Conservation (phyloP, 2,329 filamentous ascomycete species). For the Penicillium sp. region DNA sequence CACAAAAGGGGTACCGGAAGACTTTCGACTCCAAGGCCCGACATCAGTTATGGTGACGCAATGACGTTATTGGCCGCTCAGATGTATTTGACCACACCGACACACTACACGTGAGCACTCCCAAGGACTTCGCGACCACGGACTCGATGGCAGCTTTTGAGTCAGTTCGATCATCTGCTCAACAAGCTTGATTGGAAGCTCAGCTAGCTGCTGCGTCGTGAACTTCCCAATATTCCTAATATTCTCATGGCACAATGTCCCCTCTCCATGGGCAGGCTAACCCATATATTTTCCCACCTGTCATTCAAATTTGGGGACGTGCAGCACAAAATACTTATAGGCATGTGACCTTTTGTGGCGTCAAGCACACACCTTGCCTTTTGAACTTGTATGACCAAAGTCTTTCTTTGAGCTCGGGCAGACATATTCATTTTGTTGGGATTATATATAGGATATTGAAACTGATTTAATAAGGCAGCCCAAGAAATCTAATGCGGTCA, state of each 20-base stretch:
- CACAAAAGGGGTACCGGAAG: neutral
- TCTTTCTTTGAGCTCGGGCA: no score
- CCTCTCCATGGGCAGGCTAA: conserved; percentile 23
- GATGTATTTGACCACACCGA: no score
- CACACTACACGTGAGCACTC: no score
- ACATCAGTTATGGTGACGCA: neutral
- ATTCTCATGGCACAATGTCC: conserved; percentile 30
- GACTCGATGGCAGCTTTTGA: no score
- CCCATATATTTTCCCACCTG: no score
- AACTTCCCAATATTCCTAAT: conserved; percentile 34
- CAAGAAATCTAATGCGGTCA: no score
- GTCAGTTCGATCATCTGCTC: neutral
- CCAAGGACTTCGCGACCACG: no score
- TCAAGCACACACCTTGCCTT: neutral
- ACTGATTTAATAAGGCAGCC: no score
- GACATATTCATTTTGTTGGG: no score
- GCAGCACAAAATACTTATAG: neutral
- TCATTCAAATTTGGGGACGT: no score
- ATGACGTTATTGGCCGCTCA: no score
- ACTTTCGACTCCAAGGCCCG: neutral
- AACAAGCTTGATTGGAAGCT: conserved; percentile 24
- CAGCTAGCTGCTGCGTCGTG: conserved; percentile 30
- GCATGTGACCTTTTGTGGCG: neutral
- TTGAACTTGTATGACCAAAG: neutral
- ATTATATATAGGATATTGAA: no score